Base-by-base conservation (phyloP, 345 rosid species). In the Toxicodendron radicans region DNA sequence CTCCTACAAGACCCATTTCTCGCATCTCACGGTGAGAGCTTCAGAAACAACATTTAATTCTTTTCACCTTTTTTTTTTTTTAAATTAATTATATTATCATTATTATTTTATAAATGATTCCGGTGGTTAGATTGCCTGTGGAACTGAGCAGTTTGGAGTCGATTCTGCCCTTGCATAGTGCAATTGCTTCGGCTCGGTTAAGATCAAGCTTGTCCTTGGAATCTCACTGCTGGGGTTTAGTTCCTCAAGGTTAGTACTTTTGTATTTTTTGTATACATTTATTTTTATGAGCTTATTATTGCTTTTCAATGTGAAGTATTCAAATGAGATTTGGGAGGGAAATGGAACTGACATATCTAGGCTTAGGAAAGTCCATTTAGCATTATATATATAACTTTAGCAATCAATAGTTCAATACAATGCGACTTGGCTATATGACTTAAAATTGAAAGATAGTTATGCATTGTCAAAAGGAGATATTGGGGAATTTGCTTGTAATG, bases 151-250 rank as follows among this genome's bases (percentile, higher is more conserved):
- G 83, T 46, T 53, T 74, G 51, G 82, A 60, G 5, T 80, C 91
- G 48, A 85, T 91, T 90, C 16, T 88, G 79, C 94, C 94, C 24
- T 79, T 91, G 70, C 85, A 91, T 76, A 85, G 78, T 46, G 92
- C 90, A 24, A 79, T 85, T 72, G 97, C 94, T 48, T 85, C 90
- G 13, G 85, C 92, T 11, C 83, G 89, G 79, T 78, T 91, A 35
- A 73, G 76, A 9, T 91, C 94, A 53, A 85, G 88, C 78, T 85
- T 90, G 87, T 76, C 94, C 17, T 68, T 79, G 54, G 92, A 80
- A 67, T 82, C 88, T 68, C 84, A 69, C 49, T 73, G 86, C 76
- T 88, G 89, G 94, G 87, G 87, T 73, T 73, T 92, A 62, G 97
- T 90, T 74, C 92, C 91, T 85, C 93, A 88, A 88, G 95, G 97